phyloP scores from a whole-genome alignment of 306 rosid genomes.

The Medicago arabica region DNA sequence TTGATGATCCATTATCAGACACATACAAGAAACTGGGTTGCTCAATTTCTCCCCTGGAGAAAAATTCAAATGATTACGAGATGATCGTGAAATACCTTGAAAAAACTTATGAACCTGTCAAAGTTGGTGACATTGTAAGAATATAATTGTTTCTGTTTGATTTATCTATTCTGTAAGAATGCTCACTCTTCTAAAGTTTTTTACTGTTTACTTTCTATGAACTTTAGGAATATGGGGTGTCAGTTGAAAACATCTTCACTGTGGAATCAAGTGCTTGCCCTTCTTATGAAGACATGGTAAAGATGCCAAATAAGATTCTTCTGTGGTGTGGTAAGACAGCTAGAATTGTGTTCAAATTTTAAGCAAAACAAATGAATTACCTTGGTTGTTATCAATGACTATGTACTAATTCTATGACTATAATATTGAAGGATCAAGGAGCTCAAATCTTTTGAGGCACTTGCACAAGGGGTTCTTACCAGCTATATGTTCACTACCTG shows the following conservation, averaged over 20 bases:
- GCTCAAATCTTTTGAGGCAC: constrained; percentile 83
- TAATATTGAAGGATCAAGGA: constrained; percentile 60
- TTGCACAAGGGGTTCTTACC: constrained; percentile 83
- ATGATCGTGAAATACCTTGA: constrained; percentile 84
- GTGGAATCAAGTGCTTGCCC: constrained; percentile 63
- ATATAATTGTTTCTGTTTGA: not conserved
- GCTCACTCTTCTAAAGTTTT: not conserved
- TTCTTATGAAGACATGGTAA: constrained; percentile 68
- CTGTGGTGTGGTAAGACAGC: constrained; percentile 80
- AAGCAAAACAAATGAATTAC: not conserved
- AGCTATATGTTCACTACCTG: constrained; percentile 74
- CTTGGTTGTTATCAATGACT: constrained; percentile 14
- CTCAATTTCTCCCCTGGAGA: constrained; percentile 66
- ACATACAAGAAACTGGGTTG: constrained; percentile 66
- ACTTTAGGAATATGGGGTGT: constrained; percentile 72
- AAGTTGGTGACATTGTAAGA: constrained; percentile 76
- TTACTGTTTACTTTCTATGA: constrained; percentile 18
- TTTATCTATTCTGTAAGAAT: not conserved
- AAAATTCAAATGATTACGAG: constrained; percentile 62
- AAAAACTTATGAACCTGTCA: constrained; percentile 74
- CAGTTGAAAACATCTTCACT: constrained; percentile 65
- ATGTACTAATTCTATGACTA: constrained; percentile 7
- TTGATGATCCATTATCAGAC: constrained; percentile 79
- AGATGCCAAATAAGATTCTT: constrained; percentile 78
- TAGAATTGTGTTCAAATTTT: not conserved